Conservation (phyloP, 345 rosid genomes). For the Brassica juncea region DNA sequence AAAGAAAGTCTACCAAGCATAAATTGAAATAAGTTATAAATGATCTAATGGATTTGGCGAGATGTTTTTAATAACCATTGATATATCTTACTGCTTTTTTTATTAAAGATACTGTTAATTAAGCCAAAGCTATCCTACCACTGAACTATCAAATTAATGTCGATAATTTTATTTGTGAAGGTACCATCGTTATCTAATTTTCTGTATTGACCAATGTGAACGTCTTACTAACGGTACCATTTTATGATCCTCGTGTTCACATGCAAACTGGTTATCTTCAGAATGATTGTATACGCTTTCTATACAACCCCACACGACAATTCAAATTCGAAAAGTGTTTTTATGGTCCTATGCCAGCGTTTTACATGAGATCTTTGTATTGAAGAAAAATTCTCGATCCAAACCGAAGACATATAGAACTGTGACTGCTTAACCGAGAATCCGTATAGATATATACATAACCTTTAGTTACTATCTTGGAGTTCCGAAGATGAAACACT, state of each 20-base stretch:
- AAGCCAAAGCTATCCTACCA: neutral
- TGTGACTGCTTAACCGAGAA: neutral
- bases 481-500: neutral
- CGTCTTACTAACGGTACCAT: neutral
- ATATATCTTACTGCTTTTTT: too few relatives aligned
- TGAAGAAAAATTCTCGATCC: neutral
- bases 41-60: too few relatives aligned
- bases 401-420: neutral
- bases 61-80: too few relatives aligned
- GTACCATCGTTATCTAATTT: neutral
- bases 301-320: constrained; percentile 3
- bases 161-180: neutral
- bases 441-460: neutral
- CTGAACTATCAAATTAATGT: neutral
- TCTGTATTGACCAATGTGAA: constrained; percentile 26
- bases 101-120: neutral
- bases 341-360: neutral
- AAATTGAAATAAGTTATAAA: too few relatives aligned
- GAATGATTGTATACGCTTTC: neutral
- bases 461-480: neutral
- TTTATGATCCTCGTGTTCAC: constrained; percentile 19
- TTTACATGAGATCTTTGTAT: neutral
- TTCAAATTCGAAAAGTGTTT: neutral
- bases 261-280: neutral
- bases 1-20: too few relatives aligned